phyloP scores from a whole-genome alignment of 305 asterid species.

The Solanum hybrid region DNA sequence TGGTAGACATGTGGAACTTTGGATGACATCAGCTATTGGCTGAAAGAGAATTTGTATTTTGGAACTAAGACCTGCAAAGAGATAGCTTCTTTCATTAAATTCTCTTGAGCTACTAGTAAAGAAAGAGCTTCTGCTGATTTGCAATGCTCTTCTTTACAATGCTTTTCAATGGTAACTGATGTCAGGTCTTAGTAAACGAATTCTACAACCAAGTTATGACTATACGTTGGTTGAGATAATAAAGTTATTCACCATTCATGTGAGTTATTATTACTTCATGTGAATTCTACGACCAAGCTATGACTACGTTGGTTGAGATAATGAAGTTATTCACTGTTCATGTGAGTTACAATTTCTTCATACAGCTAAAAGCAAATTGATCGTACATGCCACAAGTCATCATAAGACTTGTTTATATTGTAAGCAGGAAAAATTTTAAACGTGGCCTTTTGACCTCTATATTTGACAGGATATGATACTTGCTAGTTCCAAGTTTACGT shows the following conservation, averaged over 20 bases:
- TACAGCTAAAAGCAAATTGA: not conserved
- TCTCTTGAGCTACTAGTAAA: not conserved
- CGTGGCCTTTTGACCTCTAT: slow-evolving; percentile 1
- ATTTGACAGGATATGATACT: slow-evolving; percentile 78
- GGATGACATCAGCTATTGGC: not conserved
- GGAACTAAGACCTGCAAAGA: not conserved
- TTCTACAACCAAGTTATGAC: not conserved
- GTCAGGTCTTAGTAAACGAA: not conserved
- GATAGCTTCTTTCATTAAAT: not conserved
- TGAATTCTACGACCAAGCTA: not conserved
- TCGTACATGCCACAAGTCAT: not conserved
- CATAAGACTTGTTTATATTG: not conserved
- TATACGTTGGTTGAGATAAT: not conserved
- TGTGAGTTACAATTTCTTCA: not conserved
- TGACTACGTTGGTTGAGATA: not conserved
- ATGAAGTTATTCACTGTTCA: not conserved
- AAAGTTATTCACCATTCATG: not conserved
- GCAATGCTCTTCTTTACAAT: not conserved
- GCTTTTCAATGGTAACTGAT: not conserved
- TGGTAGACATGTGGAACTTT: not conserved
- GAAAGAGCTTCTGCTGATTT: not conserved
- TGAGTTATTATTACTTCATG: not conserved
- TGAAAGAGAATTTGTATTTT: not conserved
- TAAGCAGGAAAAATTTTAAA: not conserved
- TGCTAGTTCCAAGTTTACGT: slow-evolving; percentile 53